Conservation (phyloP, 73 alveolate genomes). For the Tetrahymena thermophila region DNA sequence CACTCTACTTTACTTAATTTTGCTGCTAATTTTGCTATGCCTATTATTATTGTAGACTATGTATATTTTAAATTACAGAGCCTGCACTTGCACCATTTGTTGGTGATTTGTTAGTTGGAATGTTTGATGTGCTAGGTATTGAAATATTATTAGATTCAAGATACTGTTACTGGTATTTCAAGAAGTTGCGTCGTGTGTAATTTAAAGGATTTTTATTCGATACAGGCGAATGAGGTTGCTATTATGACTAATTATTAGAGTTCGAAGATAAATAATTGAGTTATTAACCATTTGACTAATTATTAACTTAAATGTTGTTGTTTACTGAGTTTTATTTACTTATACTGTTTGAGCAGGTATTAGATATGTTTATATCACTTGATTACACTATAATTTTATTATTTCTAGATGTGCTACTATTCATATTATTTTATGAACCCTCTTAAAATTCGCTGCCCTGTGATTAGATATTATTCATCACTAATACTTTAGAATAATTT, state of each 20-base stretch:
- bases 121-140: not conserved
- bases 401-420: not conserved
- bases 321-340: not conserved
- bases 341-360: not conserved
- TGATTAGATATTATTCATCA: not conserved
- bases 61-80: not conserved
- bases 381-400: not conserved
- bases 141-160: not conserved
- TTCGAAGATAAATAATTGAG: not conserved
- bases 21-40: not conserved
- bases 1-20: not conserved
- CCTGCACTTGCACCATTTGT: not conserved
- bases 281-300: not conserved
- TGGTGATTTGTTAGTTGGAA: not conserved
- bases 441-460: not conserved
- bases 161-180: not conserved
- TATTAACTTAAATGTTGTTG: not conserved
- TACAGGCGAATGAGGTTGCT: not conserved
- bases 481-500: not conserved
- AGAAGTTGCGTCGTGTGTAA: not conserved
- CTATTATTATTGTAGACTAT: not conserved
- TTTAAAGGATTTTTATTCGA: not conserved
- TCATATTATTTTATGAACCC: not conserved
- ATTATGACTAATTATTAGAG: not conserved
- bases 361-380: not conserved